Conservation (phyloP, 1,139 yeast species). For the Zhuliangozyma parablackwelliae region DNA sequence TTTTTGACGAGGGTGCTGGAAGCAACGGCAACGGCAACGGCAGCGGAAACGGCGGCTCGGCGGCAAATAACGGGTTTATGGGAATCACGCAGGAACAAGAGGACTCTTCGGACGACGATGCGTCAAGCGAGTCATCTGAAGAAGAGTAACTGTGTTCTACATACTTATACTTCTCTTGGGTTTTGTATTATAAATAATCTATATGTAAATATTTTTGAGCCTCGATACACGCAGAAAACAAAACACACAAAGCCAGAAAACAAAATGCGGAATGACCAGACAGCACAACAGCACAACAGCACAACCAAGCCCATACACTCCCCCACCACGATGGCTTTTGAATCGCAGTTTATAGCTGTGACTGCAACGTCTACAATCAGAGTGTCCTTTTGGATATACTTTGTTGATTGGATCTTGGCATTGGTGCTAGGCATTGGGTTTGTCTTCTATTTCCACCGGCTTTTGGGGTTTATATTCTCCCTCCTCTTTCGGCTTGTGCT, state of each 20-base stretch:
- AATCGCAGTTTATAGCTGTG: conserved; percentile 22
- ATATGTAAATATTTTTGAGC: no score
- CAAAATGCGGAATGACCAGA: no score
- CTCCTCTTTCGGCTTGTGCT: conserved; percentile 45
- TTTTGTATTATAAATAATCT: no score
- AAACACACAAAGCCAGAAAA: no score
- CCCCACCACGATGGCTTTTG: conserved; percentile 16
- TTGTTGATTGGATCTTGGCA: conserved; percentile 76
- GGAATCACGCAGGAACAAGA: conserved; percentile 25
- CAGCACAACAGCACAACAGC: no score
- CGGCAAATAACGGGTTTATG: conserved; percentile 21
- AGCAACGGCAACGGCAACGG: conserved; percentile 10
- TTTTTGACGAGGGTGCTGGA: conserved; percentile 54
- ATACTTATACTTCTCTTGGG: no score
- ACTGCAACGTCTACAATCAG: conserved; percentile 9
- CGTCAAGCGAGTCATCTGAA: conserved; percentile 59
- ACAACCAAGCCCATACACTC: no score
- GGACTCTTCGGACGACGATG: conserved; percentile 44
- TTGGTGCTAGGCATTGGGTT: conserved; percentile 59
- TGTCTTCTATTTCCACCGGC: conserved; percentile 72
- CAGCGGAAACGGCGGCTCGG: background rate
- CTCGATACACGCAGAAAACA: no score
- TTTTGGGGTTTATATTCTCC: conserved; percentile 62
- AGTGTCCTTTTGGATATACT: conserved; percentile 70
- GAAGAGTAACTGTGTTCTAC: conserved; percentile 40